Evolutionary conservation across 768 basidiomycete genomes (phyloP).

Genomic region (Suillus americanus): DNA sequence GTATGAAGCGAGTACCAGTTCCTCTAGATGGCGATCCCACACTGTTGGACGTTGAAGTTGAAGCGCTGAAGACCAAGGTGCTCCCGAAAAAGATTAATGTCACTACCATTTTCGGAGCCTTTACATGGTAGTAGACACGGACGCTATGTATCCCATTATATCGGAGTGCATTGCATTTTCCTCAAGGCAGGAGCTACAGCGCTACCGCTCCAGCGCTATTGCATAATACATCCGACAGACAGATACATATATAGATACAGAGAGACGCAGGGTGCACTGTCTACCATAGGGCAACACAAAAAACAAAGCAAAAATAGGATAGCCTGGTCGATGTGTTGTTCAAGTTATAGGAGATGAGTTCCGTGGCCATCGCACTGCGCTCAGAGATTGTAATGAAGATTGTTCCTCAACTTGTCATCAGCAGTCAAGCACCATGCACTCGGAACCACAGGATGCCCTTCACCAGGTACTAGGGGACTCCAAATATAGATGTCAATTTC

Average conservation of each 20-base stretch:
- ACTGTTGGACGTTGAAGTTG: neutral
- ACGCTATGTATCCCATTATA: too few relatives aligned
- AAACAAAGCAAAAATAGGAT: too few relatives aligned
- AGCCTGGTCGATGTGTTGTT: too few relatives aligned
- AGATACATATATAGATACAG: too few relatives aligned
- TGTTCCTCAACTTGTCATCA: neutral
- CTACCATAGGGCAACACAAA: too few relatives aligned
- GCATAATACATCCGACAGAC: too few relatives aligned
- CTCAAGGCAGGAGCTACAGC: too few relatives aligned
- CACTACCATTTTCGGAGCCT: constrained; percentile 1
- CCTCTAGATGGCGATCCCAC: constrained; percentile 10
- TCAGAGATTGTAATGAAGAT: neutral
- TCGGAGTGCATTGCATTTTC: too few relatives aligned
- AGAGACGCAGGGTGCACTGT: too few relatives aligned
- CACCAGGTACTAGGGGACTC: neutral
- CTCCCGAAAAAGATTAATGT: neutral
- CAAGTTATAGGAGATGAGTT: neutral
- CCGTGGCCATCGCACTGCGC: neutral
- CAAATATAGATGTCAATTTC: neutral
- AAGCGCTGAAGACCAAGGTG: neutral
- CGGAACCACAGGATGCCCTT: neutral
- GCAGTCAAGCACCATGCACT: neutral
- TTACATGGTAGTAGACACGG: neutral
- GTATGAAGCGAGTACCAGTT: constrained; percentile 7
- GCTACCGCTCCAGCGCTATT: too few relatives aligned